Conservation (phyloP, 768 basidiomycete genomes). For the Auricularia heimuer region DNA sequence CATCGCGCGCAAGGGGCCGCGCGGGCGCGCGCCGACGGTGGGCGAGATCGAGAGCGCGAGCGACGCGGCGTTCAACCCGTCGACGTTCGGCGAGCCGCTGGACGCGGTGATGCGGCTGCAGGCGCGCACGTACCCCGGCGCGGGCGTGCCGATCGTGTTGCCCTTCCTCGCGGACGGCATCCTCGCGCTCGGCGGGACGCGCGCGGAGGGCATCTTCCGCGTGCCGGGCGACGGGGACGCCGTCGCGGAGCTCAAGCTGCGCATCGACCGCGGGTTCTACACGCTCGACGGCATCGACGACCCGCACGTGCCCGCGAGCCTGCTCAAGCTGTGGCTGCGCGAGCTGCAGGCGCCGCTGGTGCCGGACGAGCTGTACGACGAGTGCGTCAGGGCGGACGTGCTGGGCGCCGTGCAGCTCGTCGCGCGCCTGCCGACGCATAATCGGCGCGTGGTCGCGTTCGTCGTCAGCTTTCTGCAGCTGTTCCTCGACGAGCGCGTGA, state of each 20-base stretch:
- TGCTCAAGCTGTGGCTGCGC: conserved; percentile 88
- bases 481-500: conserved; percentile 71
- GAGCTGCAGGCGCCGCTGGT: conserved; percentile 89
- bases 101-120: conserved; percentile 78
- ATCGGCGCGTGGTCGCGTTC: conserved; percentile 78
- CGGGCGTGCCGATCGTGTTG: conserved; percentile 84
- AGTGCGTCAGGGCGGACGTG: conserved; percentile 65
- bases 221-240: conserved; percentile 85
- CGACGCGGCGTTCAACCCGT: conserved; percentile 91
- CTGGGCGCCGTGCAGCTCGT: conserved; percentile 66
- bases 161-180: conserved; percentile 91
- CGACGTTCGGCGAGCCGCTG: conserved; percentile 85
- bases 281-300: conserved; percentile 84
- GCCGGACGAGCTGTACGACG: conserved; percentile 85
- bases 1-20: conserved; percentile 75
- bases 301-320: conserved; percentile 79
- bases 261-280: conserved; percentile 87
- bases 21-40: conserved; percentile 71
- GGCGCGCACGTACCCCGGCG: conserved; percentile 73
- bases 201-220: conserved; percentile 86
- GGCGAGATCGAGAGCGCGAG: conserved; percentile 90
- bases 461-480: conserved; percentile 85
- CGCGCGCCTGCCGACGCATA: conserved; percentile 70
- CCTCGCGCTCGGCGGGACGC: conserved; percentile 75
- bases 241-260: conserved; percentile 78